Base-by-base conservation (phyloP, 2,329 filamentous ascomycete species). In the Colletotrichum orchidophilum region DNA sequence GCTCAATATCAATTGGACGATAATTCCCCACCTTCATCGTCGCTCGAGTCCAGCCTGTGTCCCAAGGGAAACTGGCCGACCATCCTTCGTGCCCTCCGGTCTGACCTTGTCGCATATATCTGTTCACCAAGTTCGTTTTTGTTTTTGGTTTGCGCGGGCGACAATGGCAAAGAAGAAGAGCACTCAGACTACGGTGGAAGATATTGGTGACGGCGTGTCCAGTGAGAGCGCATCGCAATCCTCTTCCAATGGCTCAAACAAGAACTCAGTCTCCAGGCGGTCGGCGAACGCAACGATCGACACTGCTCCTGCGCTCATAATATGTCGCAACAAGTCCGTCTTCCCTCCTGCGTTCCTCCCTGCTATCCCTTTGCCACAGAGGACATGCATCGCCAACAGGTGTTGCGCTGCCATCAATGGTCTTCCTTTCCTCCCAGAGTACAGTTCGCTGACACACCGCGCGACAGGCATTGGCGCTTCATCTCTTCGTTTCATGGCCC, bases 401-500 rank as follows among this genome's bases (percentile, higher is more conserved):
- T 8, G 5, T 3, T 46, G 39, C 18, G 39, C 39, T n/a, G 11
- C n/a, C 26, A 7, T 26, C 24, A 26, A 18, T 42, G 26, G 5
- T 3, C 26, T 27, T 33, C 54, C 31, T 42, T 4, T 35, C 2
- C 1, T 12, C 15, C 15, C 27, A 15, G 15, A 31, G 39, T 21
- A 35, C 31, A 59, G n/a, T 61, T 75, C 59, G 31, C 52, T 73
- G 55, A 76, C 72, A 70, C 53, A 66, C 59, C 66, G 63, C 39
- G 27, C 9, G 60, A 39, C 63, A 96, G 94, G 80, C 93, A 96
- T 83, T 96, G 93, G 94, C 89, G 91, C 74, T 94, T 94, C 80
- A 95, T 96, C 70, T 95, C 93, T 26, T 93, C 91, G 31, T 96
- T 94, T 77, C 92, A 95, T 78, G 94, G 94, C 27, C 91, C 93